A percentile compares a stretch with the other conserved stretches of the same genome.
These are phyloP conservation scores for Pythium graminicola DNA, from an alignment of 352 stramenopile genomes.

Conservation along the genomic window DNA sequence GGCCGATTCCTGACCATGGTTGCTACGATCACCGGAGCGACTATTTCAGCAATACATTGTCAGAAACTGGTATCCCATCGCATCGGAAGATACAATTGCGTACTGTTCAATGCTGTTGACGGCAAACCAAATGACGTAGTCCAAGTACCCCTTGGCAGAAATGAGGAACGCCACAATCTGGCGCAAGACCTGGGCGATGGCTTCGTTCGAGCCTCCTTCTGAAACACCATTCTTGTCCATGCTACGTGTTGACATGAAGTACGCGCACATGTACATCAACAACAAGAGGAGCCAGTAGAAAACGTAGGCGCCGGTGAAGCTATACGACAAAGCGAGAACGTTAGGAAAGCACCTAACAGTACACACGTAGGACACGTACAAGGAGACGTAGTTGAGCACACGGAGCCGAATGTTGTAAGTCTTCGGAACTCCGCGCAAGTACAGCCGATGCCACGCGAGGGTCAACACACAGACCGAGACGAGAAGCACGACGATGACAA, in stretches of 20 bases:
- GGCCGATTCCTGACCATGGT: conserved; percentile 48
- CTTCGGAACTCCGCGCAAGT: conserved; percentile 77
- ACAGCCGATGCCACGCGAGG: conserved; percentile 77
- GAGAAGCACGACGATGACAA: conserved; percentile 78
- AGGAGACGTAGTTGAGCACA: conserved; percentile 86
- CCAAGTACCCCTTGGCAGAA: conserved; percentile 74
- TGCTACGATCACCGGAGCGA: conserved; percentile 31
- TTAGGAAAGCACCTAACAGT: background rate
- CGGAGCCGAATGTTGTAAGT: conserved; percentile 86
- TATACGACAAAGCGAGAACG: conserved; percentile 14
- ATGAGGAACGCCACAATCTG: conserved; percentile 83
- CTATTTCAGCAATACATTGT: conserved; percentile 8
- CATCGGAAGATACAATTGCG: background rate
- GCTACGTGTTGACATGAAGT: conserved; percentile 77
- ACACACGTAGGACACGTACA: conserved; percentile 29
- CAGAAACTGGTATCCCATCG: background rate
- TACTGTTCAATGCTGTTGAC: conserved; percentile 85
- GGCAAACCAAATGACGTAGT: conserved; percentile 88
- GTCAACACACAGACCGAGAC: conserved; percentile 80
- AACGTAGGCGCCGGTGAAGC: conserved; percentile 80
- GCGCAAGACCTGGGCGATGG: conserved; percentile 65
- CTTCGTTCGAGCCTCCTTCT: conserved; percentile 26
- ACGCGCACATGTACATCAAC: conserved; percentile 87
- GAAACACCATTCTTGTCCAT: conserved; percentile 31
- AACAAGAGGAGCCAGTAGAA: conserved; percentile 87